Percentiles rank a stretch among this genome's conserved stretches.
phyloP scores from a whole-genome alignment of 805 yeast genomes.

The Diddensiella santjacobensis region DNA sequence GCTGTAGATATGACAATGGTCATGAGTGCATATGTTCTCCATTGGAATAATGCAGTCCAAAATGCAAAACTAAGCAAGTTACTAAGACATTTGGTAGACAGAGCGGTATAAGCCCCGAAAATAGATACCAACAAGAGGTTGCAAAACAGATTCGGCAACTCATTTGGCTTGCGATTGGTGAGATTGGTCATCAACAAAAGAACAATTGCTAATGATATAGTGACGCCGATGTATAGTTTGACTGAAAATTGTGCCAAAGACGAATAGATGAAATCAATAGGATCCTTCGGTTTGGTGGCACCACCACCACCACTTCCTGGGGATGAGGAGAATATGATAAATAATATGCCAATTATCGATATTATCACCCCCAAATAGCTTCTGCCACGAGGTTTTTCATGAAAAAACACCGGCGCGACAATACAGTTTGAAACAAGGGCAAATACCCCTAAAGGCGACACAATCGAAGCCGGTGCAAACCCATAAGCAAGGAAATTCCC shows the following conservation, averaged over 20 bases:
- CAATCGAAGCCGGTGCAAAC: slow-evolving; percentile 44
- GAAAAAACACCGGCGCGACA: slow-evolving; percentile 46
- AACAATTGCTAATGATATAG: slow-evolving; percentile 16
- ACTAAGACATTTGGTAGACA: slow-evolving; percentile 42
- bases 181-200: not conserved
- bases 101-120: slow-evolving; percentile 47
- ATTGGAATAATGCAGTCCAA: slow-evolving; percentile 25
- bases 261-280: slow-evolving; percentile 29
- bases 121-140: slow-evolving; percentile 41
- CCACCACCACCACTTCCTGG: slow-evolving; percentile 6
- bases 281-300: slow-evolving; percentile 23
- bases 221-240: slow-evolving; percentile 28
- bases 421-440: slow-evolving; percentile 46
- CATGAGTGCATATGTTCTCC: slow-evolving; percentile 34
- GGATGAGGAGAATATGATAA: slow-evolving; percentile 39
- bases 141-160: slow-evolving; percentile 24
- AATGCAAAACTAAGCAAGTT: slow-evolving; percentile 29
- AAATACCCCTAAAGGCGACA: slow-evolving; percentile 49
- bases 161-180: not conserved
- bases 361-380: slow-evolving; percentile 40
- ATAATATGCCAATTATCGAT: slow-evolving; percentile 42
- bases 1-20: slow-evolving; percentile 38
- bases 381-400: slow-evolving; percentile 35
- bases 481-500: slow-evolving; percentile 50
- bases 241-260: slow-evolving; percentile 29